phyloP scores from a whole-genome alignment of 352 stramenopile genomes.

The Phytopythium oedochilum region DNA sequence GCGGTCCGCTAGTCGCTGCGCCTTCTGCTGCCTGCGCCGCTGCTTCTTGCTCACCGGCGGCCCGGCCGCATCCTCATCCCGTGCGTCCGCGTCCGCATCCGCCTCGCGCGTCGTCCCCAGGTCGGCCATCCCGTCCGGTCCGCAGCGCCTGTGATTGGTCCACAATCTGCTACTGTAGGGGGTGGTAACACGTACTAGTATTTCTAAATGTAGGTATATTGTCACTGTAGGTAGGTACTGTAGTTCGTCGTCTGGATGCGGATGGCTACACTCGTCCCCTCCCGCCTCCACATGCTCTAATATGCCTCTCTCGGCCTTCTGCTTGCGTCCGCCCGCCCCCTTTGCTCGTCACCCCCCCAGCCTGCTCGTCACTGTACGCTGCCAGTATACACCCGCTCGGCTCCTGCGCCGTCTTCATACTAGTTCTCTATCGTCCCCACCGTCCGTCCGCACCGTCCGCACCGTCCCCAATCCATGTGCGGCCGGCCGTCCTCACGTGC shows the following conservation, averaged over 20 bases:
- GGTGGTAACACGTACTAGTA: too few relatives aligned
- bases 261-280: too few relatives aligned
- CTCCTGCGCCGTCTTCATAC: background rate
- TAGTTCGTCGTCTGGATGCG: too few relatives aligned
- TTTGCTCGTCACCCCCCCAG: too few relatives aligned
- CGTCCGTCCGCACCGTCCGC: background rate
- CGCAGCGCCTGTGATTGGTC: background rate
- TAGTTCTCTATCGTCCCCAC: conserved; percentile 1
- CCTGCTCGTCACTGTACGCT: background rate
- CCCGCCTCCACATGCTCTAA: too few relatives aligned
- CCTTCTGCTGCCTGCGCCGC: conserved; percentile 37
- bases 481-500: background rate
- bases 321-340: too few relatives aligned
- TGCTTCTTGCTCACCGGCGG: conserved; percentile 40
- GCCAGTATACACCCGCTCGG: conserved; percentile 2
- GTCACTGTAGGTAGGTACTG: too few relatives aligned
- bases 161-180: too few relatives aligned
- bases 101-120: background rate
- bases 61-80: too few relatives aligned
- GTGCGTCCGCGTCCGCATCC: background rate
- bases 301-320: too few relatives aligned
- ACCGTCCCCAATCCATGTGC: background rate
- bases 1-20: conserved; percentile 26
- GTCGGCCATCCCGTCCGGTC: background rate
- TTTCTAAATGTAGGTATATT: too few relatives aligned